These are phyloP conservation scores for Aspergillus vadensis DNA, from an alignment of 2,329 filamentous ascomycete genomes.

Conservation along the genomic window DNA sequence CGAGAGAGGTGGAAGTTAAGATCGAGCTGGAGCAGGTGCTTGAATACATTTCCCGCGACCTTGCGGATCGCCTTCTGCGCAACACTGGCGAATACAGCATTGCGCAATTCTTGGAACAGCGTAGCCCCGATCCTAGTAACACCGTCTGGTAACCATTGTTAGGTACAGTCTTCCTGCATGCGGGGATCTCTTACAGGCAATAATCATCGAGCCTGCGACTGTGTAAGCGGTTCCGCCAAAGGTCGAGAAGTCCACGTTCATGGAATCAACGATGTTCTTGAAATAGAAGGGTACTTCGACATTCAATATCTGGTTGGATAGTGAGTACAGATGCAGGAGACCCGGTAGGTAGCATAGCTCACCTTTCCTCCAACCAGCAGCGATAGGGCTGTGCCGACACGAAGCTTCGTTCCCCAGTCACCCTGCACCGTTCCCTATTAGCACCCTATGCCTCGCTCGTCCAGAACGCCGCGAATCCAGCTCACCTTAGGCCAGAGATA, in stretches of 20 bases:
- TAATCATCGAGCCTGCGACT: constrained; percentile 86
- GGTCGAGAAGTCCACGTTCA: constrained; percentile 92
- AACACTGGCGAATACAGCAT: constrained; percentile 94
- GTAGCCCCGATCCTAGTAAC: constrained; percentile 84
- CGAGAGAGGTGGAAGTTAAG: constrained; percentile 91
- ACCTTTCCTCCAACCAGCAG: constrained; percentile 86
- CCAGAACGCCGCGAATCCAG: not conserved
- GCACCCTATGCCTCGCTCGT: constrained; percentile 13
- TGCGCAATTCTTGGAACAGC: constrained; percentile 88
- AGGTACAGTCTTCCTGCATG: constrained; percentile 8
- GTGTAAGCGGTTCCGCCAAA: constrained; percentile 86
- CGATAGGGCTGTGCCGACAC: constrained; percentile 80
- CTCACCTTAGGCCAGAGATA: constrained; percentile 88
- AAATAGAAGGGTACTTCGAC: constrained; percentile 99
- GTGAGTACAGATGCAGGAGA: constrained; percentile 18
- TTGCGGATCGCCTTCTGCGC: constrained; percentile 93
- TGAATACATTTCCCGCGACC: constrained; percentile 90
- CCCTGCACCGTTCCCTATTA: constrained; percentile 49
- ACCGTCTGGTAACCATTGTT: constrained; percentile 60
- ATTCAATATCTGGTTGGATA: constrained; percentile 66
- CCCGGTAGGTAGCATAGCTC: constrained; percentile 18
- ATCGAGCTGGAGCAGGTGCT: constrained; percentile 84
- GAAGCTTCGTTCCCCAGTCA: constrained; percentile 76
- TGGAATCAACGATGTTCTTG: constrained; percentile 94
- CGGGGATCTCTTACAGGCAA: constrained; percentile 66